A percentile compares a stretch with the other conserved stretches of the same genome.
phyloP scores from a whole-genome alignment of 306 rosid species.

The Casuarina equisetifolia region DNA sequence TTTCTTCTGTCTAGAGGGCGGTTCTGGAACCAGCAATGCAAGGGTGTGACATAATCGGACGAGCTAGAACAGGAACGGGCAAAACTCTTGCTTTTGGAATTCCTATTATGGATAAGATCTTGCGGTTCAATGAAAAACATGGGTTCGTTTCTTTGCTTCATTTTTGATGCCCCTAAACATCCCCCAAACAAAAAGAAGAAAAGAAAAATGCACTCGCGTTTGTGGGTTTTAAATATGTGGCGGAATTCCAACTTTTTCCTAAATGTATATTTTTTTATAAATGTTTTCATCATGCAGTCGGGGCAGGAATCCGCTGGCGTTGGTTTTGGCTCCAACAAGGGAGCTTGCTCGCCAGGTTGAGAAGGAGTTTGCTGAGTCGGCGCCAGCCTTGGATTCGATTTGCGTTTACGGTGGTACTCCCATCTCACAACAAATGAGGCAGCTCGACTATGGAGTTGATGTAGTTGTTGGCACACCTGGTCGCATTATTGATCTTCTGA shows the following conservation, averaged over 20 bases:
- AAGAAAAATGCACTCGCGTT: no score
- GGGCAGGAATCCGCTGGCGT: slow-evolving; percentile 85
- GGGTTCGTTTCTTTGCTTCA: slow-evolving; percentile 54
- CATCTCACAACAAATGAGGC: slow-evolving; percentile 78
- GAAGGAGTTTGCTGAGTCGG: slow-evolving; percentile 74
- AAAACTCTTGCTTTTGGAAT: slow-evolving; percentile 98
- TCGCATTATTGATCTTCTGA: slow-evolving; percentile 90
- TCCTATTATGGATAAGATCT: slow-evolving; percentile 82
- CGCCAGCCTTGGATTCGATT: slow-evolving; percentile 82
- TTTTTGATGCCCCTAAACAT: no score
- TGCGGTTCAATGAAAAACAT: slow-evolving; percentile 69
- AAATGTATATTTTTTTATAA: background rate
- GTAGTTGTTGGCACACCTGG: slow-evolving; percentile 96
- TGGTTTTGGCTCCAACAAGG: slow-evolving; percentile 95
- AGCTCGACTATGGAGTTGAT: slow-evolving; percentile 92
- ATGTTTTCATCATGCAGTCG: slow-evolving; percentile 46
- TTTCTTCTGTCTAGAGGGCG: slow-evolving; percentile 56
- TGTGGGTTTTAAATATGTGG: background rate
- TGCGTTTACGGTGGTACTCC: slow-evolving; percentile 98
- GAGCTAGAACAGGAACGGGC: slow-evolving; percentile 99
- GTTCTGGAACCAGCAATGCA: slow-evolving; percentile 98
- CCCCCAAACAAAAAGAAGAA: no score
- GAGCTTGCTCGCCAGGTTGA: slow-evolving; percentile 91
- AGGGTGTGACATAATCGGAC: slow-evolving; percentile 97
- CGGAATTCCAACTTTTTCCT: slow-evolving; percentile 6